Evolutionary conservation across 257 asterid species (phyloP).

Genomic region (Lycium barbarum): DNA sequence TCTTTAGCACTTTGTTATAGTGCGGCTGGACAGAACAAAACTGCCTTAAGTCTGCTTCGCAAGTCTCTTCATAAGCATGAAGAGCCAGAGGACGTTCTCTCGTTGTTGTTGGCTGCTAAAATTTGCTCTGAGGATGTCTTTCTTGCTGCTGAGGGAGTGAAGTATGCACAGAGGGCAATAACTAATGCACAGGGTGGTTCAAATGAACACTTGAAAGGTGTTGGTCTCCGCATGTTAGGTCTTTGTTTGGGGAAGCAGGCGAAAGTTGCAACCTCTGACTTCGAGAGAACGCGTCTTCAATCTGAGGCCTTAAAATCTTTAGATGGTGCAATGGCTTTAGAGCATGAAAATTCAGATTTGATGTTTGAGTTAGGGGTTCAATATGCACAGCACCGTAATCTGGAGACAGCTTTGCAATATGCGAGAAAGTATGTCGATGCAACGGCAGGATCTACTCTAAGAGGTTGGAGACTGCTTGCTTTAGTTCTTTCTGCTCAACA

Average conservation of each 20-base stretch:
- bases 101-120: constrained; percentile 83
- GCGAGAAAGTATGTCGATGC: constrained; percentile 86
- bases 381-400: constrained; percentile 87
- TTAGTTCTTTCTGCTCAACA: constrained; percentile 89
- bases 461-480: constrained; percentile 95
- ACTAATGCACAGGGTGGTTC: constrained; percentile 62
- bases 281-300: constrained; percentile 91
- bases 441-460: constrained; percentile 84
- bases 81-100: constrained; percentile 81
- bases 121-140: constrained; percentile 75
- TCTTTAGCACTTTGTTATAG: constrained; percentile 75
- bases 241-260: constrained; percentile 93
- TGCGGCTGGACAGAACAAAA: constrained; percentile 71
- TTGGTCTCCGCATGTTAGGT: constrained; percentile 83
- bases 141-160: constrained; percentile 91
- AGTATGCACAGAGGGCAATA: constrained; percentile 76
- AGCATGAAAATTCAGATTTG: constrained; percentile 79
- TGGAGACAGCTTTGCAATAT: constrained; percentile 80
- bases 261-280: constrained; percentile 78
- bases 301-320: constrained; percentile 90
- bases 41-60: constrained; percentile 78
- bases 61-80: constrained; percentile 76
- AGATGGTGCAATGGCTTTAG: constrained; percentile 70
- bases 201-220: constrained; percentile 76
- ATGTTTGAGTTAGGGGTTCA: constrained; percentile 84